Evolutionary conservation across 306 rosid species (phyloP).

Genomic region (Geum urbanum): DNA sequence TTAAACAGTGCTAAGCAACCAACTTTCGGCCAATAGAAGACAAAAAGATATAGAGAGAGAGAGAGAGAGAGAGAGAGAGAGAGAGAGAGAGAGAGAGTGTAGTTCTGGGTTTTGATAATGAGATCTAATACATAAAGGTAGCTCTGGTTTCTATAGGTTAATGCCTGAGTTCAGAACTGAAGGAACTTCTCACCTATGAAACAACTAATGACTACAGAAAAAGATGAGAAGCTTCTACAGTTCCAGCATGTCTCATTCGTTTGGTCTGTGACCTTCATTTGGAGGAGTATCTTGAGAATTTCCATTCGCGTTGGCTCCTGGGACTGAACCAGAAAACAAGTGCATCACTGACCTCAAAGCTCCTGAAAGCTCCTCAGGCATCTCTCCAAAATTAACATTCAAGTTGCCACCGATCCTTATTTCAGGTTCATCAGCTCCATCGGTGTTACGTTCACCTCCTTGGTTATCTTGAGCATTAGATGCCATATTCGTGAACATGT

Average conservation of each 20-base stretch:
- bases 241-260: conserved; percentile 19
- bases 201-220: not conserved
- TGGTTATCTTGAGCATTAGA: conserved; percentile 38
- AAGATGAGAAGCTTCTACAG: conserved; percentile 2
- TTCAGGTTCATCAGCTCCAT: conserved; percentile 43
- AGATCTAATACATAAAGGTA: not conserved
- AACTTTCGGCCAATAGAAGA: no score
- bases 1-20: conserved; percentile 66
- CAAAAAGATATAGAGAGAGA: no score
- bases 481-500: conserved; percentile 66
- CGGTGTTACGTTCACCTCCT: conserved; percentile 27
- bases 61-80: no score
- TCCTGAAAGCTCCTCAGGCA: conserved; percentile 62
- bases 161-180: not conserved
- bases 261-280: conserved; percentile 51
- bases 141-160: not conserved
- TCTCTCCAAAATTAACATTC: conserved; percentile 51
- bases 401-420: conserved; percentile 43
- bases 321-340: conserved; percentile 53
- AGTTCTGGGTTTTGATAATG: not conserved
- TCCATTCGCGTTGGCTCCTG: conserved; percentile 3
- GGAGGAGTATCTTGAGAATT: conserved; percentile 43
- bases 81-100: no score
- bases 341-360: conserved; percentile 65
- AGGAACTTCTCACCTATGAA: not conserved